Base-by-base conservation (phyloP, 805 yeast species). In the Starmerella floris region DNA sequence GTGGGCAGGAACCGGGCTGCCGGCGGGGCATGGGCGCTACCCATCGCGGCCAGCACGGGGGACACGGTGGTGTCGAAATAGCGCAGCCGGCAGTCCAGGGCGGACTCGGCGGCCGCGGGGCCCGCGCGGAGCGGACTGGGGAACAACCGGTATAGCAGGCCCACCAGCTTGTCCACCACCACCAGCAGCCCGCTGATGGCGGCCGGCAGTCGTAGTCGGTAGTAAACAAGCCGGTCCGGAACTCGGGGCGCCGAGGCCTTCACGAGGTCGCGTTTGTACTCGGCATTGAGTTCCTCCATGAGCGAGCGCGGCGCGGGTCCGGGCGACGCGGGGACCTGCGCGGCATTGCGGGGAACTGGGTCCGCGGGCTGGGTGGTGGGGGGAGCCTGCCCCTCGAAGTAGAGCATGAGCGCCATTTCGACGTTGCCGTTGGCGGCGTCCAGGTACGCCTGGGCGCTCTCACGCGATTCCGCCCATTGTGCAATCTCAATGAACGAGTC, bases 21-120 rank as follows among this genome's bases (percentile, higher is more conserved):
- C 25, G 34, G 44, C 15, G 26, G 34, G 22, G 21, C 22, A 5
- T 13, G 22, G 17, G 21, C 17, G 16, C 15, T 23, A 37, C 17
- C 37, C 64, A 63, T 1, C 68, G 62, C 43, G 59, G 63, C 39
- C 60, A 31, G 63, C 50, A 20, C 11, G 8, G 71, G 69, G 50
- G 41, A 23, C n/a, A 35, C 35, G 15, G 32, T 39, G 26, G 15
- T 16, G 10, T 16, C 32, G 26, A 35, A 35, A 6, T 9, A 15
- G 16, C 22, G 5, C 16, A 33, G 16, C 6, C 10, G 10, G 16
- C 21, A 13, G 16, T 5, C 37, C 8, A 33, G 16, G 6, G 5
- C 6, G 16, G 11, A 9, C 21, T 10, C n/a, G n/a, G 15, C 15
- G 21, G 10, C 11, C 11, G 13, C 11, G 10, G 13, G 6, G n/a